Evolutionary conservation across 768 basidiomycete species (phyloP).

Genomic region (Amanita brunnescens): DNA sequence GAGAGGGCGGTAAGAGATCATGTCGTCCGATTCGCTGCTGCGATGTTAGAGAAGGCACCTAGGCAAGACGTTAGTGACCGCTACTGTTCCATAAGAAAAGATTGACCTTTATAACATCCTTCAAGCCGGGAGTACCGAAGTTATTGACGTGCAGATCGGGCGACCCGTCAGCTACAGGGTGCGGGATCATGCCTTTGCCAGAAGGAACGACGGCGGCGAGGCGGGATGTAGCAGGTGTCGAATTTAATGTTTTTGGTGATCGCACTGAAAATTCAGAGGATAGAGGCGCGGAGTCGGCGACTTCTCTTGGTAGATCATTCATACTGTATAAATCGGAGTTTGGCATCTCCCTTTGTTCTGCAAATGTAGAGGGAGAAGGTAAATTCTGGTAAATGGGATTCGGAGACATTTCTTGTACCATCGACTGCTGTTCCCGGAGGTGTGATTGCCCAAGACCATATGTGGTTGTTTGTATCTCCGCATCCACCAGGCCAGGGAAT

Average conservation of each 20-base stretch:
- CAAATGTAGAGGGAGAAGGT: not conserved
- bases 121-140: slow-evolving; percentile 48
- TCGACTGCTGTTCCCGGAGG: not conserved
- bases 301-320: not conserved
- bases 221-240: not conserved
- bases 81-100: not conserved
- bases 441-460: not conserved
- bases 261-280: not conserved
- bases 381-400: not conserved
- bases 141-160: slow-evolving; percentile 17
- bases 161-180: not conserved
- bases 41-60: slow-evolving; percentile 61
- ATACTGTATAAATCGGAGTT: not conserved
- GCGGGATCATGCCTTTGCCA: not conserved
- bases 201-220: not conserved
- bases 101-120: slow-evolving; percentile 64
- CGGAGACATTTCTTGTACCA: not conserved
- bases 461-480: not conserved
- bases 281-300: not conserved
- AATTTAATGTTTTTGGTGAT: not conserved
- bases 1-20: slow-evolving; percentile 71
- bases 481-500: not conserved
- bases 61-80: slow-evolving; percentile 1
- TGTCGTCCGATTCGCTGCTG: slow-evolving; percentile 62
- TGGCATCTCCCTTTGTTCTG: not conserved